Evolutionary conservation across 2,329 filamentous ascomycete species (phyloP), one percentile per base, ranked within the genome.

Genomic region (Pseudogymnoascus sp.): DNA sequence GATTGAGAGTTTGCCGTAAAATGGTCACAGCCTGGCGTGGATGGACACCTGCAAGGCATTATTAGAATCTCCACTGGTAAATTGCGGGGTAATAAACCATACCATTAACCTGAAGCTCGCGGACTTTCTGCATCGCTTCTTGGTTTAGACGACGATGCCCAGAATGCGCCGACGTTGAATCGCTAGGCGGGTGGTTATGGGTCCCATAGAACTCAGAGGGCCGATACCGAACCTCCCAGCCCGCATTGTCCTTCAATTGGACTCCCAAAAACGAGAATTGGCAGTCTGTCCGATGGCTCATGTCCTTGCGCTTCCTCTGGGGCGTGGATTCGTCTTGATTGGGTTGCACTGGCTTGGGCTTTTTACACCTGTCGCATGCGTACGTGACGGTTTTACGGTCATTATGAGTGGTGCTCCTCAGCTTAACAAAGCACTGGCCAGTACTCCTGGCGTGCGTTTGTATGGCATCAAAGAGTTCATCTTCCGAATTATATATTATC

Each of bases 71-170:
- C 29, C 11, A 55, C 29, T 33, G 10, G 29, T 21, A 12, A 29
- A 26, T 19, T 10, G 16, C 49, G 16, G 29, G n/a, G 49, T 4
- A 55, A 33, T 55, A 16, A 6, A 41, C 14, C 58, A 39, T 60
- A 60, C 58, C 58, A 39, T 60, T 60, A 38, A 60, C 21, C 12
- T 60, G 58, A n/a, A 60, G 58, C 58, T 60, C 58, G 35, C 58
- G 33, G 14, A 60, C 38, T 60, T 60, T 60, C 19, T 38, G 33
- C 58, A 60, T 39, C 12, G 58, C 58, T 16, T 60, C 58, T 31
- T 60, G 58, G 19, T 60, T 60, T 38, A 60, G 58, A 19, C 58
- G 19, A 12, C 58, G 33, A 60, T 60, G 58, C 38, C 58, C 58
- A n/a, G 58, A 60, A 31, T 60, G 58, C 19, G 21, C 58, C n/a